These are phyloP conservation scores for Stephanodiscus triporus DNA, from an alignment of 108 stramenopile species.

Conservation along the genomic window DNA sequence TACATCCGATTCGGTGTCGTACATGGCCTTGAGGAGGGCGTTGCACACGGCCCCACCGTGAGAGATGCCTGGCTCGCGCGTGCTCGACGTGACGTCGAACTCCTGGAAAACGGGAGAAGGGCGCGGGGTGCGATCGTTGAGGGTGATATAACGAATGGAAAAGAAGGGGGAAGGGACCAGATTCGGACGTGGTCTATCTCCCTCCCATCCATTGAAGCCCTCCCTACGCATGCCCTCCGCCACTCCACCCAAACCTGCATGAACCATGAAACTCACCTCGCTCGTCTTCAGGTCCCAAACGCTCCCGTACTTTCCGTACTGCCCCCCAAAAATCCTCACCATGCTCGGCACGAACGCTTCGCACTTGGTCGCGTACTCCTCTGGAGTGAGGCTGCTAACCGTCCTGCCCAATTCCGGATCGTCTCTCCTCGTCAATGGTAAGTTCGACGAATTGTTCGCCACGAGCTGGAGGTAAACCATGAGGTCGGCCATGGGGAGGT, in stretches of 20 bases:
- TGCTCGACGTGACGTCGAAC: slow-evolving; percentile 38
- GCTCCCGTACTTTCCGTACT: slow-evolving; percentile 72
- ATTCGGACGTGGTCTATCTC: no score
- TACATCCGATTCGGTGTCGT: slow-evolving; percentile 78
- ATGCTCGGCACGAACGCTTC: slow-evolving; percentile 85
- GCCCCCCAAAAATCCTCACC: slow-evolving; percentile 78
- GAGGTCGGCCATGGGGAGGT: slow-evolving; percentile 79
- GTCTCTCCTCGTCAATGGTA: slow-evolving; percentile 83
- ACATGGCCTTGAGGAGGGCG: slow-evolving; percentile 85
- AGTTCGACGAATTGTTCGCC: slow-evolving; percentile 78
- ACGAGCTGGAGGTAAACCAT: slow-evolving; percentile 90
- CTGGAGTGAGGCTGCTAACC: slow-evolving; percentile 63
- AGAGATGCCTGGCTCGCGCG: slow-evolving; percentile 67
- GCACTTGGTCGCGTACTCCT: slow-evolving; percentile 81
- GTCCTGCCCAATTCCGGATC: slow-evolving; percentile 79
- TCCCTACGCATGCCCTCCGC: no score
- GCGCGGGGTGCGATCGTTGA: not conserved
- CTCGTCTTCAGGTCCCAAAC: slow-evolving; percentile 85
- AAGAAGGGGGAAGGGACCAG: not conserved
- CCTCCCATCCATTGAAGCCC: no score
- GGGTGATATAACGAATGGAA: not conserved
- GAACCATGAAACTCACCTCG: slow-evolving; percentile 52
- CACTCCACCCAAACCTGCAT: no score
- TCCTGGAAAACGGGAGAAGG: slow-evolving; percentile 16
- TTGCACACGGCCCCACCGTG: slow-evolving; percentile 85